Base-by-base conservation (phyloP, 2,329 filamentous ascomycete genomes). In the Penicillium sp. region DNA sequence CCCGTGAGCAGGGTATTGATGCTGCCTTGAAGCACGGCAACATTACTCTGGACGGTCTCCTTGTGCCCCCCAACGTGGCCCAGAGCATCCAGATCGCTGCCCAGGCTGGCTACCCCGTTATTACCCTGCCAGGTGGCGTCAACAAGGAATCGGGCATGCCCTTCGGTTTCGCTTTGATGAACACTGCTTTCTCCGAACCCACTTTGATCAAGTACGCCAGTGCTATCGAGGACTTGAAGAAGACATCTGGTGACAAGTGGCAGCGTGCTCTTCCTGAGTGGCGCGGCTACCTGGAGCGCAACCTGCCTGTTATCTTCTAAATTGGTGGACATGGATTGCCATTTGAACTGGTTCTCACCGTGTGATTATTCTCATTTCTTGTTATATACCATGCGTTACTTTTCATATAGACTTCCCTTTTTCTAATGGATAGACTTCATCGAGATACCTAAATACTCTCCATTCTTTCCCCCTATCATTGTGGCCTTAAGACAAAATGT, bases 61-160 rank as follows among this genome's bases (percentile, higher is more conserved):
- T 92, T 1, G 85, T 89, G 0, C 88, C 88, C 5, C 78, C 86
- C 0, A 84, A 88, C 64, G 84, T 87, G 3, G 87, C 81, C 0
- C 85, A 89, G 68, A 82, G 82, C 4, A 84, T 84, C 58, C 84
- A 89, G 70, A 82, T 89, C 55, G 85, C 87, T 0, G 88, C 89
- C 0, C 87, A 91, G 71, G 89, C 88, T 5, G 87, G 88, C 0
- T 91, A 91, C 65, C 88, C 88, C 0, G 79, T 89, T 66, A 78
- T 91, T 47, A 89, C 87, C 0, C 67, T 91, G 1, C 88, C 88
- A 0, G 84, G 80, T 0, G 85, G 85, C 1, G 74, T 84, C 6
- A 76, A 81, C 59, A 61, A 70, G 8, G 72, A 58, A 11, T 80
- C 78, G 3, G 82, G 83, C 7, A 85, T 87, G 81, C 83, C 83